Base-by-base conservation (phyloP, 139 green algal species). In the Chlamydomonas sp. region DNA sequence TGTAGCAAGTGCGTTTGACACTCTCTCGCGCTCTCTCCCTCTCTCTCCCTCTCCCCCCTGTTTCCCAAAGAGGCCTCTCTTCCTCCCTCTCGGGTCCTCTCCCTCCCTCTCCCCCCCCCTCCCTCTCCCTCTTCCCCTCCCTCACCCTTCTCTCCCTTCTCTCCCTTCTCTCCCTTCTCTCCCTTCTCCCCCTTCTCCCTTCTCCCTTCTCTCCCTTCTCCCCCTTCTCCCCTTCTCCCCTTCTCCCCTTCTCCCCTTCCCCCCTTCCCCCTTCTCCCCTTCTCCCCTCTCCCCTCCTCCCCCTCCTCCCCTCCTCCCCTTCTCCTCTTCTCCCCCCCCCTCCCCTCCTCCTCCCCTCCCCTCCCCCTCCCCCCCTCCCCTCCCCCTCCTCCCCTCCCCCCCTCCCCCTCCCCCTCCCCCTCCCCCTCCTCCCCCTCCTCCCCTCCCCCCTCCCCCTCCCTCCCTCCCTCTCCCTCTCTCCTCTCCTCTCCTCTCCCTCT, bases 321-420 rank as follows among this genome's bases (percentile, higher is more conserved):
- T 36, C 58, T 20, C 43, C 20, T 20, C 43, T 20, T 54, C 6
- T 65, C 29, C 30, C 4, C 3, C 58, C 58, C 29, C 8, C 30
- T 38, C 8, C 4, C 58, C 20, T 37, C 4, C 6, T 30, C 37
- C 3, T 3, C 29, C 58, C 30, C 29, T 13, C 58, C 37, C 58
- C 58, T 38, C 37, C 6, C 58, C 58, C 37, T 30, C 29, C 58
- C 30, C 29, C 29, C 3, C 37, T 30, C 5, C 6, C 13, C 58
- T 4, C 22, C 30, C 20, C 37, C 22, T 36, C 58, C 5, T 36
- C 20, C 30, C 24, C 58, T 38, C 29, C 29, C 20, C 20, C 54
- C 54, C 30, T 65, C 3, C 29, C 58, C 58, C 37, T 38, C 58
- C 37, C 30, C 58, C 58, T 65, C 58, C 37, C 58, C 8, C 29